phyloP scores from a whole-genome alignment of 805 yeast species.

The Tetrapisispora pingtungensis region DNA sequence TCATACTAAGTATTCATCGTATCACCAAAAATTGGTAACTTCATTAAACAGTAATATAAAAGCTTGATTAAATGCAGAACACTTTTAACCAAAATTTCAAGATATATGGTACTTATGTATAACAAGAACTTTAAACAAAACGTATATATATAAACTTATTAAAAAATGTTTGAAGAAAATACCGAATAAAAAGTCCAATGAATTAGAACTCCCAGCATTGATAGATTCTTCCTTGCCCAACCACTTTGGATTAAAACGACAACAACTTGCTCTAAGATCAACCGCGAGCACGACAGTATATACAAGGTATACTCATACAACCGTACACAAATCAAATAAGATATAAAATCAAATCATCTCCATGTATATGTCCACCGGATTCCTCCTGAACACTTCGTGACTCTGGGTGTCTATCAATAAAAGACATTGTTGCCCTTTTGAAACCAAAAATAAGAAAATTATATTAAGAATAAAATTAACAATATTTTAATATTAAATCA shows the following conservation, averaged over 20 bases:
- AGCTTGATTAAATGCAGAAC: no score
- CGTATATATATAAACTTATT: background rate
- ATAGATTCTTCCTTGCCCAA: constrained; percentile 9
- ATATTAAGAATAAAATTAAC: background rate
- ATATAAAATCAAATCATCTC: background rate
- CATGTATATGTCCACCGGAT: constrained; percentile 27
- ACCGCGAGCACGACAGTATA: constrained; percentile 81
- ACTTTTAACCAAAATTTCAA: no score
- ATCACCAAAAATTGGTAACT: no score
- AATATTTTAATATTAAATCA: no score
- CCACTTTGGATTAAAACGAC: constrained; percentile 3
- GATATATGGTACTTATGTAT: no score
- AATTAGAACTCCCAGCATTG: constrained; percentile 22
- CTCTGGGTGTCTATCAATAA: constrained; percentile 66
- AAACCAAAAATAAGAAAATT: background rate
- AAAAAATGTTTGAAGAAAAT: constrained; percentile 10
- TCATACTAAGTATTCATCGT: no score
- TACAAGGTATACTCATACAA: constrained; percentile 1
- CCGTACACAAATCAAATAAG: constrained; percentile 4
- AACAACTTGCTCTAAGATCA: constrained; percentile 57
- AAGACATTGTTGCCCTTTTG: constrained; percentile 33
- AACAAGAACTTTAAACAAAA: no score
- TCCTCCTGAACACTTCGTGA: constrained; percentile 33
- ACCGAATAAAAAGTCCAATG: constrained; percentile 20
- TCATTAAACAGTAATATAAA: no score